Percentiles rank a stretch among this genome's conserved stretches.
Conservation (phyloP, 345 rosid genomes). For the Populus alba region DNA sequence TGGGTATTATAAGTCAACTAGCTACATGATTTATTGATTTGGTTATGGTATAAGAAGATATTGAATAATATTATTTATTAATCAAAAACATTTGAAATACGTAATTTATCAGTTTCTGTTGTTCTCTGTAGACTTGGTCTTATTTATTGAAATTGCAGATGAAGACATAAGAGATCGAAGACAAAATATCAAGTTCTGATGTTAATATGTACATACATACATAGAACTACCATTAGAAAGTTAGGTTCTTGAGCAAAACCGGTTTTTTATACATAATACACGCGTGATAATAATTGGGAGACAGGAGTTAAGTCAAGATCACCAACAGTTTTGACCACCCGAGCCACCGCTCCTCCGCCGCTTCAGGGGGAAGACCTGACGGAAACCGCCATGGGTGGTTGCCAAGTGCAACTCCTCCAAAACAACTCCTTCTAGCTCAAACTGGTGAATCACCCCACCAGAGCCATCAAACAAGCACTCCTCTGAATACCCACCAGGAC, state of each 20-base stretch:
- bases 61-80: not conserved
- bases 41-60: not conserved
- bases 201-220: not conserved
- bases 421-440: constrained; percentile 45
- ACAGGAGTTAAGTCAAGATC: not conserved
- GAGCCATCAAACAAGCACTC: constrained; percentile 43
- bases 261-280: constrained; percentile 11
- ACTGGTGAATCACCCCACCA: constrained; percentile 41
- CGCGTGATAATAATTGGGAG: not conserved
- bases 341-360: constrained; percentile 47
- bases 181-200: not conserved
- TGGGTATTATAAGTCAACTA: not conserved
- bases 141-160: not conserved
- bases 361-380: constrained; percentile 57
- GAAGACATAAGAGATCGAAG: not conserved
- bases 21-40: not conserved
- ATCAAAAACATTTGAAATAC: not conserved
- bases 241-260: constrained; percentile 12
- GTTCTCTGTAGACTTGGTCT: not conserved
- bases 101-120: not conserved
- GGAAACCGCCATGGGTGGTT: constrained; percentile 48
- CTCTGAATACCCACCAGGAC: constrained; percentile 25
- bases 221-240: not conserved
- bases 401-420: constrained; percentile 59
- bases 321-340: constrained; percentile 53